Conservation (phyloP, 768 basidiomycete species). For the Boletus subcaerulescens region DNA sequence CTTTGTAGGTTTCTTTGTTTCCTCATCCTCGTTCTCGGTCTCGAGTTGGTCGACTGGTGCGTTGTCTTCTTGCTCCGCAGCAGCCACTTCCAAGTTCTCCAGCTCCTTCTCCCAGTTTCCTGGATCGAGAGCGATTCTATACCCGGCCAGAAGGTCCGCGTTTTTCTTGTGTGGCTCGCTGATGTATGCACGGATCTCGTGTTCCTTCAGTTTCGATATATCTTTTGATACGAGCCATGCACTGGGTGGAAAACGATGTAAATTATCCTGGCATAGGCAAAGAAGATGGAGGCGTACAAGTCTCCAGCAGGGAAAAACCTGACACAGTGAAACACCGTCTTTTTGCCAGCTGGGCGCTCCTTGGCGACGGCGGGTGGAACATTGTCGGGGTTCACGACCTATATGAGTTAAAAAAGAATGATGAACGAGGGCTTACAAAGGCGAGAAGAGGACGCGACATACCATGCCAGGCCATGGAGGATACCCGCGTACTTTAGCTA, state of each 20-base stretch:
- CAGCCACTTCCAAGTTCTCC: constrained; percentile 31
- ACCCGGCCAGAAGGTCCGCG: constrained; percentile 72
- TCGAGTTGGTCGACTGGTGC: constrained; percentile 68
- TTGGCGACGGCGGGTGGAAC: constrained; percentile 60
- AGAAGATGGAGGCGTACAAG: constrained; percentile 59
- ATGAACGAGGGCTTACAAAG: constrained; percentile 9
- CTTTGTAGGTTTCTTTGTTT: constrained; percentile 43
- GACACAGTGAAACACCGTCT: constrained; percentile 66
- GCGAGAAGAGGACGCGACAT: constrained; percentile 37
- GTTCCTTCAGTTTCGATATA: constrained; percentile 69
- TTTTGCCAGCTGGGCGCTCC: constrained; percentile 74
- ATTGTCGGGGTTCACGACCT: constrained; percentile 78
- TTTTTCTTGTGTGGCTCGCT: constrained; percentile 72
- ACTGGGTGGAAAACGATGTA: constrained; percentile 40
- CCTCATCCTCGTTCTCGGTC: constrained; percentile 51
- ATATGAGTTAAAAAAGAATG: constrained; percentile 6
- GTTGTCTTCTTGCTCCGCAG: constrained; percentile 51
- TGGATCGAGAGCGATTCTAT: constrained; percentile 73
- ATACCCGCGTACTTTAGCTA: constrained; percentile 91
- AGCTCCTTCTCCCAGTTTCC: constrained; percentile 58
- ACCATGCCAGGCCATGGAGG: constrained; percentile 96
- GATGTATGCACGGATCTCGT: constrained; percentile 85
- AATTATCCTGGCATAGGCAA: constrained; percentile 7
- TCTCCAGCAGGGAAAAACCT: constrained; percentile 94
- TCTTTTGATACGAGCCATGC: constrained; percentile 84